Base-by-base conservation (phyloP, 2,329 filamentous ascomycete genomes). In the Arthroderma sp. region DNA sequence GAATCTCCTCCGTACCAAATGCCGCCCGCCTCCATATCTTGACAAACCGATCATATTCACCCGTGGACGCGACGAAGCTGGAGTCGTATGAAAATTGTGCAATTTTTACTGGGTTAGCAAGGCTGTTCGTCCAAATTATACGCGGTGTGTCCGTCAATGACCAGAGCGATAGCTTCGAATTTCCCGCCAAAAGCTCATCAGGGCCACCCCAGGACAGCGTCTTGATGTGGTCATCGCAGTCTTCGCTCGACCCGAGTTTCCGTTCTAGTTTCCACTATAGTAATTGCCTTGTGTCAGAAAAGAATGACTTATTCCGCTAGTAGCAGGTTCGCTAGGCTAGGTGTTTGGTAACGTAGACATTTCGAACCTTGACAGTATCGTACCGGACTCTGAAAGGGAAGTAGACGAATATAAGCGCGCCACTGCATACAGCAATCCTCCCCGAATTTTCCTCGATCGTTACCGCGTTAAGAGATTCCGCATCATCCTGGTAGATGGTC, bases 21-120 rank as follows among this genome's bases (percentile, higher is more conserved):
- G 83, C 83, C 27, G 94, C 69, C 43, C 89, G 77, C 50, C 87
- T 78, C 91, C 93, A 98, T 55, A 96, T 76, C 65, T 98, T 96
- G 52, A 94, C 80, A 15, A 96, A 68, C 42, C 81, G 75, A 61
- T 96, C 91, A 58, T 85, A 78, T 41, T 73, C 69, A 36, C 86
- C 83, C 8, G 83, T 76, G 1, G 85, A 88, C 11, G 87, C 89
- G 43, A 96, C 85, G 49, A 94, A 79, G 15, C 81, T 80, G 8
- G 85, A 88, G 61, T 94, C 89, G 50, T 85, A 85, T 1, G 89
- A 94, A 53, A 95, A 79, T 6, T 74, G 70, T 2, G 87, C 87
- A 46, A 81, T 76, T 57, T 83, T 83, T 33, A 78, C 78, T 0
- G 81, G 73, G 56, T 75, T 87, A 2, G 88, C 81, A 5, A 96